phyloP scores from a whole-genome alignment of 345 rosid species.

The Hibiscus syriacus region DNA sequence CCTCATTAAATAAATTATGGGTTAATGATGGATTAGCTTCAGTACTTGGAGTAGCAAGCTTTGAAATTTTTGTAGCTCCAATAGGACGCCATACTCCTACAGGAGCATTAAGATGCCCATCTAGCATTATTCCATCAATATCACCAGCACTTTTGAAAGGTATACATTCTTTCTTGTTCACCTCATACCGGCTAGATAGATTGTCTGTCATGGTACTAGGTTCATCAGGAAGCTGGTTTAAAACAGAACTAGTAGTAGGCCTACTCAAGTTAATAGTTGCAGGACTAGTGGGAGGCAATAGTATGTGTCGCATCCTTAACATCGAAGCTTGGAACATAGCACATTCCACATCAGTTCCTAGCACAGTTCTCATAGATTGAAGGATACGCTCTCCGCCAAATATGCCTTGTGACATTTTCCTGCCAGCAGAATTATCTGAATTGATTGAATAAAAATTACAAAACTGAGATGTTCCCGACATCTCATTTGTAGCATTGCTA shows the following conservation, averaged over 20 bases:
- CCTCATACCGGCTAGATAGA: slow-evolving; percentile 62
- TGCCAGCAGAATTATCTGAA: slow-evolving; percentile 42
- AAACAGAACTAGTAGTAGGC: slow-evolving; percentile 44
- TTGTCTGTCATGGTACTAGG: slow-evolving; percentile 69
- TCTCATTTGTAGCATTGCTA: slow-evolving; percentile 39
- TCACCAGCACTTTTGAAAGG: slow-evolving; percentile 94
- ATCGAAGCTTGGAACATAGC: slow-evolving; percentile 81
- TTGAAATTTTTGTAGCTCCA: slow-evolving; percentile 72
- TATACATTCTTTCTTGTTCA: slow-evolving; percentile 75
- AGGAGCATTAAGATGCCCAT: slow-evolving; percentile 75
- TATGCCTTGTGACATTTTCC: slow-evolving; percentile 41
- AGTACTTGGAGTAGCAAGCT: slow-evolving; percentile 50
- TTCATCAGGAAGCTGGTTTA: slow-evolving; percentile 70
- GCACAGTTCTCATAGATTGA: slow-evolving; percentile 51
- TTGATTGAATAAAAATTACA: slow-evolving; percentile 47
- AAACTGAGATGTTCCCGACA: slow-evolving; percentile 38
- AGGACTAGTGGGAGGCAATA: slow-evolving; percentile 37
- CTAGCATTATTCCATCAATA: slow-evolving; percentile 71
- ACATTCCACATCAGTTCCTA: slow-evolving; percentile 87
- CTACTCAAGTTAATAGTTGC: slow-evolving; percentile 49
- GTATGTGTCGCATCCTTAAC: slow-evolving; percentile 78
- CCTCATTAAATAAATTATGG: slow-evolving; percentile 67
- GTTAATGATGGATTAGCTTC: slow-evolving; percentile 68
- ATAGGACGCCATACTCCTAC: slow-evolving; percentile 98
- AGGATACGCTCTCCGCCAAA: slow-evolving; percentile 46